Conservation (phyloP, 257 asterid genomes). For the Petunia secreta region DNA sequence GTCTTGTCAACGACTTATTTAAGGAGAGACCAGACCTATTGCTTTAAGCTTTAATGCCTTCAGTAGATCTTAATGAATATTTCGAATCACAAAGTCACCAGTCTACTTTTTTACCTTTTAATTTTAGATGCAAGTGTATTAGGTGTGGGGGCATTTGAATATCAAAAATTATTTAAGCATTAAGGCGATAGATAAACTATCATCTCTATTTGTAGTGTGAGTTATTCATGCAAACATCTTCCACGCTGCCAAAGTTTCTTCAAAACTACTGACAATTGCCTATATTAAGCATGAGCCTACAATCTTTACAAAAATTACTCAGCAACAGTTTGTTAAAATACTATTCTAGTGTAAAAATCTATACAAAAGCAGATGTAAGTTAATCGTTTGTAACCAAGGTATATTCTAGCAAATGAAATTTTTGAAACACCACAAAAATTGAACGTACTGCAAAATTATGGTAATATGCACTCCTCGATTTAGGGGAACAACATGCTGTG, state of each 20-base stretch:
- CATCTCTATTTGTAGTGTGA: not conserved
- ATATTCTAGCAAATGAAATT: not conserved
- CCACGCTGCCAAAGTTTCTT: too few species aligned
- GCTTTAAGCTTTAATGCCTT: too few species aligned
- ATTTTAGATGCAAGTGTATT: too few species aligned
- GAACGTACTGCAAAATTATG: not conserved
- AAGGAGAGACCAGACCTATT: too few species aligned
- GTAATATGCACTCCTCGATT: too few species aligned
- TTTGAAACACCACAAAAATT: not conserved
- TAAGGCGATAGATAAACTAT: not conserved
- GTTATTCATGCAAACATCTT: too few species aligned
- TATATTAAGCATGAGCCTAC: not conserved
- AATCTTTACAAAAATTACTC: not conserved
- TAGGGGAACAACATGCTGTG: too few species aligned
- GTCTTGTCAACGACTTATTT: not conserved
- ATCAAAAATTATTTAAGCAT: not conserved
- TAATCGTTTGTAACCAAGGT: not conserved
- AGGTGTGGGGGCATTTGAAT: too few species aligned
- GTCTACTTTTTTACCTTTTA: too few species aligned
- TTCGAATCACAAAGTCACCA: not conserved
- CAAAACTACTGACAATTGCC: not conserved
- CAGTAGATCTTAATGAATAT: too few species aligned
- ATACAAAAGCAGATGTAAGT: not conserved
- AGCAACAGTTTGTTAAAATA: too few species aligned
- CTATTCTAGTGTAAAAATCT: not conserved